Base-by-base conservation (phyloP, 257 asterid species). In the Mitragyna speciosa region DNA sequence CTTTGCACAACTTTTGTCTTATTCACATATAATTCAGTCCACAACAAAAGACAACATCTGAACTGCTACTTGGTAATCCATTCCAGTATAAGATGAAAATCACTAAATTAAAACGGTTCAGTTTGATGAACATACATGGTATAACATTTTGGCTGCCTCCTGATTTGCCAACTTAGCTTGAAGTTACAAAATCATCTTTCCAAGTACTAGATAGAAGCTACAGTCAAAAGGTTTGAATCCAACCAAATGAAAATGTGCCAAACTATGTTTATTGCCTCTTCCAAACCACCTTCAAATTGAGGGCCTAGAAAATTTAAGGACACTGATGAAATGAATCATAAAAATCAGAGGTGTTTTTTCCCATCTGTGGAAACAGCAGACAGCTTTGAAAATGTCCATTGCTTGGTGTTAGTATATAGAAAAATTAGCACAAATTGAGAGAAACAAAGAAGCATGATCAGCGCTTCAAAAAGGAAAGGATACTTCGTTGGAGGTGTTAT, bases 401-500 rank as follows among this genome's bases (percentile, higher is more conserved):
- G 99, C 85, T 82, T 91, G 36, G 82, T 63, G 83, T 88, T 96
- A 20, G 91, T 68, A 74, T 90, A 94, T 33, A 92, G 65, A 67
- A 76, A 85, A 78, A 88, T 82, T 72, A 85, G 72, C 4, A 90
- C 72, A 63, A 93, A 93, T 83, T 93, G 99, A 14, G 95, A 90
- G 85, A 91, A 93, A 82, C 97, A 92, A 82, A 91, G 88, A 33
- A 92, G 86, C 98, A 96, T 93, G 84, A 94, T 96, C 56, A 92
- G 56, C 24, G 99, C 99, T 89, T 96, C 98, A 76, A 91, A 87
- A 73, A 96, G 89, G 86, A 77, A 96, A 63, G 99, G 98, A 56
- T 92, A 96, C 83, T 87, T 91, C 64, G 82, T 81, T 73, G 98
- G 98, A 81, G 99, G 99, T 78, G 90, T 70, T 52, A 88, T 65